A percentile compares a stretch with the other conserved stretches of the same genome.
Evolutionary conservation across 1,284 basidiomycete species (phyloP).

Genomic region (Xanthoconium separans): DNA sequence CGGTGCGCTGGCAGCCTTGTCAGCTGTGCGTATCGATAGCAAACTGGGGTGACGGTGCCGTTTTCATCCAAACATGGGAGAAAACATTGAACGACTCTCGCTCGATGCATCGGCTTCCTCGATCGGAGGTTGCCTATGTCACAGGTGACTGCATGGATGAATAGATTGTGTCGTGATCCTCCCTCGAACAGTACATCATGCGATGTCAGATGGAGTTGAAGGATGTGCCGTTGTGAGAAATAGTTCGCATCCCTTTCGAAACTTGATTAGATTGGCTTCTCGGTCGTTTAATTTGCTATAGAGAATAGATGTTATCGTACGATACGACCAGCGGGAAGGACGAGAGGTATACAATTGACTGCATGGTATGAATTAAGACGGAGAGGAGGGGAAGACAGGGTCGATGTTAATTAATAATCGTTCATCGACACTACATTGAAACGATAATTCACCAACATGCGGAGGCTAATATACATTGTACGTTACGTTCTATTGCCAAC

Average conservation of each 20-base stretch:
- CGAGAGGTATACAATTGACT: too few species aligned
- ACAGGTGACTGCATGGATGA: neutral
- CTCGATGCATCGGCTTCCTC: neutral
- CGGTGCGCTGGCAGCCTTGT: conserved; percentile 1
- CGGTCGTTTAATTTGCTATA: too few species aligned
- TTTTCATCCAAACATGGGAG: conserved; percentile 3
- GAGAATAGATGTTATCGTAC: too few species aligned
- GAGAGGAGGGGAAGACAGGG: too few species aligned
- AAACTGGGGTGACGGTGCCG: neutral
- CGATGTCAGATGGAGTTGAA: neutral
- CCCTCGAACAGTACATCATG: neutral
- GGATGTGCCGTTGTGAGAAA: neutral
- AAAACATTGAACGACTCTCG: neutral
- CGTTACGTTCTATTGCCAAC: conserved; percentile 21
- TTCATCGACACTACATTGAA: neutral
- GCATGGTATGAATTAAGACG: too few species aligned
- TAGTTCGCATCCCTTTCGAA: too few species aligned
- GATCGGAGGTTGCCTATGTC: conserved; percentile 3
- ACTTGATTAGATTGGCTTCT: too few species aligned
- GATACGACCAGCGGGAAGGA: too few species aligned
- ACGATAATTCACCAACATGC: conserved; percentile 5
- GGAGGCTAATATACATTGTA: conserved; percentile 27
- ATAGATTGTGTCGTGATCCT: conserved; percentile 1
- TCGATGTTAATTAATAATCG: too few species aligned
- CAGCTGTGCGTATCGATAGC: conserved; percentile 1